phyloP scores from a whole-genome alignment of 108 stramenopile genomes.

The Skeletonema tropicum region DNA sequence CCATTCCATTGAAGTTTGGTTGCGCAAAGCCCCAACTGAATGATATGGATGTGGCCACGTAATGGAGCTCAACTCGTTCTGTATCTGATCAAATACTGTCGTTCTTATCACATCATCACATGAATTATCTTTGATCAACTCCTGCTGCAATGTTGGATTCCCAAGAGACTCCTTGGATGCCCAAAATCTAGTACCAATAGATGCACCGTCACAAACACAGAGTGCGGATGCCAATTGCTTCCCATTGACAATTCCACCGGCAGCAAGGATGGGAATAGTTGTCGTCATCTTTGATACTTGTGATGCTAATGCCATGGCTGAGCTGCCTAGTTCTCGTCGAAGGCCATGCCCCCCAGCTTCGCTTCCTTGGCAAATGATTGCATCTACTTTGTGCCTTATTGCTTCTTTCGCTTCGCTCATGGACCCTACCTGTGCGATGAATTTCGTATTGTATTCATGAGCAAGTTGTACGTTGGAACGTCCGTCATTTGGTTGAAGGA shows the following conservation, averaged over 20 bases:
- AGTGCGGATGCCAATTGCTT: slow-evolving; percentile 66
- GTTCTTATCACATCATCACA: slow-evolving; percentile 75
- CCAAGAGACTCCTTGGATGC: slow-evolving; percentile 68
- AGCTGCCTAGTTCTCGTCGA: slow-evolving; percentile 65
- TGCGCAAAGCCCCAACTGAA: slow-evolving; percentile 68
- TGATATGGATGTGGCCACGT: slow-evolving; percentile 75
- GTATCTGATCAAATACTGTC: slow-evolving; percentile 68
- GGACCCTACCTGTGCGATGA: slow-evolving; percentile 76
- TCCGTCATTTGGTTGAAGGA: background rate
- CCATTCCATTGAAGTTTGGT: slow-evolving; percentile 64
- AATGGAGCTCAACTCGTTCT: slow-evolving; percentile 43
- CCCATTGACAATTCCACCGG: slow-evolving; percentile 81
- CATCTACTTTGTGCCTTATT: slow-evolving; percentile 62
- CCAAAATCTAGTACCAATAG: slow-evolving; percentile 79
- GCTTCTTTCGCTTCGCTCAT: slow-evolving; percentile 62
- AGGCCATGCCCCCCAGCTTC: slow-evolving; percentile 87
- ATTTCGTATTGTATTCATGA: slow-evolving; percentile 56
- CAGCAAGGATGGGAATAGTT: slow-evolving; percentile 61
- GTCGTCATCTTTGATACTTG: slow-evolving; percentile 41
- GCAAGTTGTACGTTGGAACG: slow-evolving; percentile 59
- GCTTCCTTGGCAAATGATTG: slow-evolving; percentile 74
- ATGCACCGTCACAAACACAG: slow-evolving; percentile 72
- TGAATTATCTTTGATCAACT: slow-evolving; percentile 49
- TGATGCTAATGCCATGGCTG: slow-evolving; percentile 64
- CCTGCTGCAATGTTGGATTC: slow-evolving; percentile 40